Evolutionary conservation across 2,329 filamentous ascomycete species (phyloP), one percentile per base, ranked within the genome.

Genomic region (Whalleya microplaca): DNA sequence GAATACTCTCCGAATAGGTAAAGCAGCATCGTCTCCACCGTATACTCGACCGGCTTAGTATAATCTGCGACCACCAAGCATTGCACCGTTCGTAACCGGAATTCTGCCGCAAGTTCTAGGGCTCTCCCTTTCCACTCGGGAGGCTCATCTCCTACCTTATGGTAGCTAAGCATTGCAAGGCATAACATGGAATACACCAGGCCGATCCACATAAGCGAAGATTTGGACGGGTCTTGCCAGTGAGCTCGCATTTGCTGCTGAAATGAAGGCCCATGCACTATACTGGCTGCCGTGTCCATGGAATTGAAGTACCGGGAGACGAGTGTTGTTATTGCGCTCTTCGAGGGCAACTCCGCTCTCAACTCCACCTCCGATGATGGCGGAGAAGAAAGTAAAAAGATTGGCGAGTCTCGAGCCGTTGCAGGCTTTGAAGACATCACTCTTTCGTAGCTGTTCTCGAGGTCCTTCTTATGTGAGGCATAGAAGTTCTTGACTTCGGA

Each of bases 401-500:
- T 88, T 1, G 90, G 90, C 1, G 89, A 90, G 55, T 86, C 85
- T 40, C 77, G 77, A 23, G 84, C 81, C 2, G 78, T 76, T 23
- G 77, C 76, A 16, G 87, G 81, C 66, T 89, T 91, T 41, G 85
- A 85, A 44, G 85, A 84, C 70, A 88, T 84, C 49, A 96, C 86
- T 66, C 86, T 89, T 66, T 90, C 86, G 65, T 91, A 86, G 65
- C 93, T 92, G 56, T 87, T 87, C 70, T 96, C 91, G 57, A 94
- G 82, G 63, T 97, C 92, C 69, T 95, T 93, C 72, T 95, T 96
- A 75, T 97, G 92, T 37, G 83, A 85, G 18, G 78, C 76, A 68
- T 96, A 98, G 75, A 95, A 97, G 65, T 89, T 93, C 71, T 94
- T 96, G 21, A 99, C 94, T 76, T 99, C 95, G 9, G 91, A 82